Base-by-base conservation (phyloP, 306 rosid genomes). In the Castanea sativa region DNA sequence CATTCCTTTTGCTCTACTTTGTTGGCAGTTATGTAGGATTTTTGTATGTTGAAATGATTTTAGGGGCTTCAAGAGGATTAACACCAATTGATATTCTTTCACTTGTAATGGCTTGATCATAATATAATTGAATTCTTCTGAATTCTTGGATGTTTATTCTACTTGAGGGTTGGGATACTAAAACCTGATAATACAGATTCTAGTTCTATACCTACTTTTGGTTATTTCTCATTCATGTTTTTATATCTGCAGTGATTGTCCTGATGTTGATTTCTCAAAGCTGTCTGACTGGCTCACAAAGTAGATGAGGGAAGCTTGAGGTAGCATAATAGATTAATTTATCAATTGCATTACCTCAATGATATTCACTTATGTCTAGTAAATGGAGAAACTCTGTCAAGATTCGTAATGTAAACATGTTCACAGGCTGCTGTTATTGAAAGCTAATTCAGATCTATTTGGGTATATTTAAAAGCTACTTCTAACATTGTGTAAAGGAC, bases 231-330 rank as follows among this genome's bases (percentile, higher is more conserved):
- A 73, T 63, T 51, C 19, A 20, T 75, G 20, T 29, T 35, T 51
- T 20, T 73, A 20, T 74, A 52, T 81, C 9, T 80, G 45, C 67
- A 92, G 93, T 69, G 93, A 89, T 43, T 57, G 25, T 23, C 27
- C 80, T 23, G 78, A 71, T 55, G 14, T 76, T 35, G 86, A 88
- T 67, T 83, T 79, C 65, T 16, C 59, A 53, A 80, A 61, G 77
- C 59, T 87, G 88, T 77, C 86, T 71, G 3, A 60, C 79, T 92
- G 71, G 89, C 79, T 73, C 82, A 32, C 21, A 79, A 78, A 75
- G 33, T 86, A 76, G 83, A 85, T 76, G 79, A 84, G 49, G 81
- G 76, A 77, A 92, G 94, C 77, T 25, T 73, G 18, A 70, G 94
- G 97, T 91, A 88, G 33, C 38, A 69, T 81, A 11, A 9, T 30